A percentile compares a stretch with the other conserved stretches of the same genome.
phyloP scores from a whole-genome alignment of 1,284 basidiomycete genomes.

The Quambalaria eucalypti region DNA sequence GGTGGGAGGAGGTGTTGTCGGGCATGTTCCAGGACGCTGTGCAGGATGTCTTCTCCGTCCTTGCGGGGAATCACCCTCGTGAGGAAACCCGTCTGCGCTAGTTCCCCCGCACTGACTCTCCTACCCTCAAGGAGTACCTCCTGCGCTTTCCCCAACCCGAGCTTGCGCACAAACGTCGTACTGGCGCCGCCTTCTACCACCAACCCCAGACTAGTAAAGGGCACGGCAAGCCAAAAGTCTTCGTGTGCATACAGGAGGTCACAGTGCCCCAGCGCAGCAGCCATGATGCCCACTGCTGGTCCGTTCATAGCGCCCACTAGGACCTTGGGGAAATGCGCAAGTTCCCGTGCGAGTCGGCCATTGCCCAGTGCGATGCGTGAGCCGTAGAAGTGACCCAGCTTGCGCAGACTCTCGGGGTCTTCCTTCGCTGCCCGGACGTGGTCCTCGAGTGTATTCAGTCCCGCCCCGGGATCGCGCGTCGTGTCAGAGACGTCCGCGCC shows the following conservation, averaged over 20 bases:
- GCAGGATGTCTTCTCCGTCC: slow-evolving; percentile 14
- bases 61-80: slow-evolving; percentile 6
- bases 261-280: slow-evolving; percentile 23
- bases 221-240: slow-evolving; percentile 29
- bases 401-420: not conserved
- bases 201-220: slow-evolving; percentile 25
- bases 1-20: slow-evolving; percentile 20
- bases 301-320: slow-evolving; percentile 31
- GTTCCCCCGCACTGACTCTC: slow-evolving; percentile 17
- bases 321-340: slow-evolving; percentile 18
- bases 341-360: slow-evolving; percentile 12
- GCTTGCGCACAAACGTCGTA: slow-evolving; percentile 16
- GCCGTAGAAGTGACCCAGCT: slow-evolving; percentile 6
- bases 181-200: slow-evolving; percentile 24
- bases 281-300: slow-evolving; percentile 23
- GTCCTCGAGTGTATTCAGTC: slow-evolving; percentile 3
- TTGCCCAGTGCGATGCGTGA: slow-evolving; percentile 8
- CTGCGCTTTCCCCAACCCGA: slow-evolving; percentile 25
- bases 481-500: slow-evolving; percentile 29
- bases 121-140: slow-evolving; percentile 24
- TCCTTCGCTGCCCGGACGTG: slow-evolving; percentile 6
- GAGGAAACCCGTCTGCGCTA: slow-evolving; percentile 24
- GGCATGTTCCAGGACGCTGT: slow-evolving; percentile 15
- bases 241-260: slow-evolving; percentile 26
- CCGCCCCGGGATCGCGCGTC: slow-evolving; percentile 3